phyloP scores from a whole-genome alignment of 2,329 filamentous ascomycete genomes.

The Beauveria sp. region DNA sequence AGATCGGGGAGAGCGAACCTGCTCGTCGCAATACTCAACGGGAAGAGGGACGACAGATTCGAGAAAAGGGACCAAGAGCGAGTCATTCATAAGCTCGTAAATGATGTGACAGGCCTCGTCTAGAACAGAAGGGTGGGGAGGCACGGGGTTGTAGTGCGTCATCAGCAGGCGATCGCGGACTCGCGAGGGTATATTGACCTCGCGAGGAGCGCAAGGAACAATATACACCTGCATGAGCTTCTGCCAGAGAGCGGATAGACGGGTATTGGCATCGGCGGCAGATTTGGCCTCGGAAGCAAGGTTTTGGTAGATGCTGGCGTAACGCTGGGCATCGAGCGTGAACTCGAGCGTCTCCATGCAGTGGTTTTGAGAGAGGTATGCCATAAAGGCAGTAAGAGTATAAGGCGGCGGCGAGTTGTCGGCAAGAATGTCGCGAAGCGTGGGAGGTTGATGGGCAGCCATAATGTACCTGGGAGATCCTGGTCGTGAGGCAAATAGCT shows the following conservation, averaged over 20 bases:
- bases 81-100: constrained; percentile 96
- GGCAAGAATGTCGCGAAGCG: constrained; percentile 78
- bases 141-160: constrained; percentile 44
- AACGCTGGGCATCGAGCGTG: constrained; percentile 86
- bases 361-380: constrained; percentile 93
- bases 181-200: constrained; percentile 82
- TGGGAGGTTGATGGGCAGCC: constrained; percentile 44
- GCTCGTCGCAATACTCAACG: constrained; percentile 29
- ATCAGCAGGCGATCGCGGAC: constrained; percentile 75
- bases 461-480: constrained; percentile 26
- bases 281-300: constrained; percentile 30
- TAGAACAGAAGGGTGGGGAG: constrained; percentile 66
- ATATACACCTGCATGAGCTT: constrained; percentile 88
- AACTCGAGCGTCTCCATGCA: constrained; percentile 96
- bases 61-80: constrained; percentile 84
- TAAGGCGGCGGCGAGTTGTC: constrained; percentile 82
- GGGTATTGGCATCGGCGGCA: constrained; percentile 43
- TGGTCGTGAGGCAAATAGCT: constrained; percentile 36
- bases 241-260: constrained; percentile 76
- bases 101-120: constrained; percentile 81
- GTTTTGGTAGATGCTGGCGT: constrained; percentile 52
- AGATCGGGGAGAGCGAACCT: constrained; percentile 37
- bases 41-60: constrained; percentile 49
- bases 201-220: constrained; percentile 70
- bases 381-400: constrained; percentile 89